These are phyloP conservation scores for Rhodofomes roseus DNA, from an alignment of 1,284 basidiomycete genomes.

Conservation along the genomic window DNA sequence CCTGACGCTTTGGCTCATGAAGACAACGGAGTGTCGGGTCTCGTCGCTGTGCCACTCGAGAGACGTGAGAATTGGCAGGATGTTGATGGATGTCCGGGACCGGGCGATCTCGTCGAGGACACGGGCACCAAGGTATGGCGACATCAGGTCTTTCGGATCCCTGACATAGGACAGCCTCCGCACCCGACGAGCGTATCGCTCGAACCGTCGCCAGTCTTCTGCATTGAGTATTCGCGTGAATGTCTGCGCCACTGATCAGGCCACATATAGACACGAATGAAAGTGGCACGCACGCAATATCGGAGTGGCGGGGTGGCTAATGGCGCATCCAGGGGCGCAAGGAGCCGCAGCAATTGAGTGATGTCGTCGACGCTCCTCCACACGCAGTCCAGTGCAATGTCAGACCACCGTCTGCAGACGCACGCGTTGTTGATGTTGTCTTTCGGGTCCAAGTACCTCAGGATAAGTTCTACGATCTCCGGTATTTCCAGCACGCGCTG, in stretches of 20 bases:
- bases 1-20: slow-evolving; percentile 40
- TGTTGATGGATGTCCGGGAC: slow-evolving; percentile 45
- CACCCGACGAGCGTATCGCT: slow-evolving; percentile 51
- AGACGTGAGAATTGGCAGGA: slow-evolving; percentile 49
- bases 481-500: slow-evolving; percentile 28
- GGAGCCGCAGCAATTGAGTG: slow-evolving; percentile 40
- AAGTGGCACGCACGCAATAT: neutral
- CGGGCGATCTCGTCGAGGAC: slow-evolving; percentile 53
- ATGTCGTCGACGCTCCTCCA: slow-evolving; percentile 33
- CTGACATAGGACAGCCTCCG: slow-evolving; percentile 29
- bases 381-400: slow-evolving; percentile 25
- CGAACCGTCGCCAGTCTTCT: slow-evolving; percentile 54
- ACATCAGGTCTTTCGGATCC: neutral
- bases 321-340: slow-evolving; percentile 35
- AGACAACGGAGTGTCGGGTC: slow-evolving; percentile 36
- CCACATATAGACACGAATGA: neutral
- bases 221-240: slow-evolving; percentile 45
- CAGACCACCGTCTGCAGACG: slow-evolving; percentile 29
- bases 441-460: slow-evolving; percentile 19
- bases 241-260: slow-evolving; percentile 18
- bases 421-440: slow-evolving; percentile 18
- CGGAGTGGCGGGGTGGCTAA: neutral
- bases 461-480: slow-evolving; percentile 28
- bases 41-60: slow-evolving; percentile 35
- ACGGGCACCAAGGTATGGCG: slow-evolving; percentile 4